Conservation (phyloP, 495 filamentous ascomycete genomes). For the Neurospora pannonica region DNA sequence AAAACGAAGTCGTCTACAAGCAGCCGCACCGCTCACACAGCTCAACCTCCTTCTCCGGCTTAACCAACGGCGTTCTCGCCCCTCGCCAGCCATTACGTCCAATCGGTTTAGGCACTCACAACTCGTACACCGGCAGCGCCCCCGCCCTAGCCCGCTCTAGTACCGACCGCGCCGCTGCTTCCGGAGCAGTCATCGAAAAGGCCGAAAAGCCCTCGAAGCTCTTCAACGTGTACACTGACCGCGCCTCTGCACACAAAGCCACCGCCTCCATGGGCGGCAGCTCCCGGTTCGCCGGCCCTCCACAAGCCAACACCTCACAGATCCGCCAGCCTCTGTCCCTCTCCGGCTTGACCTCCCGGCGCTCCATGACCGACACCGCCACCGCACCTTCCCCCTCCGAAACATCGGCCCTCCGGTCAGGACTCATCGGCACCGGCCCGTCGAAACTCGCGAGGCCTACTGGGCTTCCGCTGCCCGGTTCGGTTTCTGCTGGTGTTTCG, state of each 20-base stretch:
- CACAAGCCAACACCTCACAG: conserved; percentile 25
- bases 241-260: conserved; percentile 29
- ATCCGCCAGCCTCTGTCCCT: conserved; percentile 14
- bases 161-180: conserved; percentile 26
- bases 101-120: conserved; percentile 52
- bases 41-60: not conserved
- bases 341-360: not conserved
- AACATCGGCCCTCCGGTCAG: not conserved
- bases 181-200: conserved; percentile 39
- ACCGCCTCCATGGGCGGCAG: conserved; percentile 13
- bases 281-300: conserved; percentile 5
- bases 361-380: not conserved
- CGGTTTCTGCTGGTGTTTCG: not conserved
- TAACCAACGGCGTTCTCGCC: conserved; percentile 36
- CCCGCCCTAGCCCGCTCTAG: conserved; percentile 33
- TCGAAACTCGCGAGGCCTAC: conserved; percentile 35
- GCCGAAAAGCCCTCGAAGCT: conserved; percentile 68
- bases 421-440: conserved; percentile 2
- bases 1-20: conserved; percentile 83
- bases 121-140: conserved; percentile 37
- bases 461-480: conserved; percentile 1
- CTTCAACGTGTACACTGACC: conserved; percentile 77
- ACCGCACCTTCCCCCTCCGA: not conserved
- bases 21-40: conserved; percentile 42
- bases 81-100: conserved; percentile 69